Conservation (phyloP, 1,284 basidiomycete genomes). For the Malassezia dermatis region DNA sequence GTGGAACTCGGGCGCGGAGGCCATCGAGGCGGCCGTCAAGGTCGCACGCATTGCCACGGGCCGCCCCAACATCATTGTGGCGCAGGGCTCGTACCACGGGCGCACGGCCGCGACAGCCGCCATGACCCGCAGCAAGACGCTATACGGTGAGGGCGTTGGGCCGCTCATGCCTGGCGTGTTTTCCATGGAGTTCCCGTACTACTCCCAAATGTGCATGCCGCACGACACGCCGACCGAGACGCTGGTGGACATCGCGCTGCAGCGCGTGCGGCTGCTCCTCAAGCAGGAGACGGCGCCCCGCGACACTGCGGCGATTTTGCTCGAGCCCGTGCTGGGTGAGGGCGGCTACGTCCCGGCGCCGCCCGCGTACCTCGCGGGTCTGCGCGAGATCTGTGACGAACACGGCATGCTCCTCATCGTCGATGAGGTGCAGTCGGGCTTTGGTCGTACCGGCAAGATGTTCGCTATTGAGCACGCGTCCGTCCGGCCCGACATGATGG, state of each 20-base stretch:
- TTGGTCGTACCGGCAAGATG: slow-evolving; percentile 69
- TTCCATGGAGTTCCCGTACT: slow-evolving; percentile 76
- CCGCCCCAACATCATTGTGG: slow-evolving; percentile 74
- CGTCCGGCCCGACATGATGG: slow-evolving; percentile 74
- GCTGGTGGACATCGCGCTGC: slow-evolving; percentile 61
- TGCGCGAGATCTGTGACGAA: slow-evolving; percentile 75
- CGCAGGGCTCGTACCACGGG: slow-evolving; percentile 56
- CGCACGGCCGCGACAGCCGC: slow-evolving; percentile 63
- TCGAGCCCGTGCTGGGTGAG: slow-evolving; percentile 87
- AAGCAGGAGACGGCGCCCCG: slow-evolving; percentile 70
- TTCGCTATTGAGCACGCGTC: slow-evolving; percentile 62
- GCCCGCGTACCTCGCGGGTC: slow-evolving; percentile 63
- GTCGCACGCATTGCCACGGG: slow-evolving; percentile 64
- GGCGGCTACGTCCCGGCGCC: slow-evolving; percentile 87
- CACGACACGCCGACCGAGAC: slow-evolving; percentile 58
- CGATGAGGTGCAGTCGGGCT: slow-evolving; percentile 63
- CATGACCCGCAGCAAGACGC: slow-evolving; percentile 78
- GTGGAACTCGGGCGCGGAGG: slow-evolving; percentile 88
- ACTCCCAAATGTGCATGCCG: slow-evolving; percentile 69
- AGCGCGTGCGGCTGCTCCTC: slow-evolving; percentile 72
- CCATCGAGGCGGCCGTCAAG: slow-evolving; percentile 64
- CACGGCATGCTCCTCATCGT: slow-evolving; percentile 57
- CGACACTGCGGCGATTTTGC: slow-evolving; percentile 81
- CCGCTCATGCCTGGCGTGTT: slow-evolving; percentile 81
- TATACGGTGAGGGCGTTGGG: slow-evolving; percentile 67